Evolutionary conservation across 2,329 filamentous ascomycete species (phyloP).

Genomic region (Bipolaris bicolor): DNA sequence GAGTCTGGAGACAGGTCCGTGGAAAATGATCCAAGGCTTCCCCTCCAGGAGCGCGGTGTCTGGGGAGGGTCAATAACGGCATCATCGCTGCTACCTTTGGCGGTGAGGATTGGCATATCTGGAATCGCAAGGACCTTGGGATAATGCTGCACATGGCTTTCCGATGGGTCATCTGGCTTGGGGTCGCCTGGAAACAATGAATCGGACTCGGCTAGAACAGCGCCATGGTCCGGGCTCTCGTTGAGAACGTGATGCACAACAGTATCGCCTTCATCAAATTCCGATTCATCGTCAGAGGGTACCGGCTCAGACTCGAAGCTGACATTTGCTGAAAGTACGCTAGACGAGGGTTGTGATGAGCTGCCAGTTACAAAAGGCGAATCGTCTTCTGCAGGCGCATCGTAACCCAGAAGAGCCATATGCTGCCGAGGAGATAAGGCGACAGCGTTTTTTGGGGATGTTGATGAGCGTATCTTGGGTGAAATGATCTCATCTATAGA

Average conservation of each 20-base stretch:
- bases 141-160: constrained; percentile 6
- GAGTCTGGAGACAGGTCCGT: constrained; percentile 42
- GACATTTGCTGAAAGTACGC: not conserved
- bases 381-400: not conserved
- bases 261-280: constrained; percentile 46
- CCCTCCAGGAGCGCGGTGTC: constrained; percentile 41
- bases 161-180: constrained; percentile 7
- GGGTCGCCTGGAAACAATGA: constrained; percentile 3
- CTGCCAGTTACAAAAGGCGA: constrained; percentile 1
- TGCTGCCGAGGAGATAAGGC: not conserved
- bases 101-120: constrained; percentile 30
- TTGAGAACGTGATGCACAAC: constrained; percentile 40
- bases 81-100: constrained; percentile 23
- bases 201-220: constrained; percentile 8
- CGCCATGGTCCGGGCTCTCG: constrained; percentile 11
- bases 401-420: not conserved
- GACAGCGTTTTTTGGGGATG: not conserved
- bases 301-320: constrained; percentile 10
- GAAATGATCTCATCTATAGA: constrained; percentile 4
- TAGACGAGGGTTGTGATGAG: not conserved
- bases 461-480: not conserved
- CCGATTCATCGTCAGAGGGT: constrained; percentile 32
- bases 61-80: constrained; percentile 29
- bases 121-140: constrained; percentile 14
- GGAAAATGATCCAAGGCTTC: constrained; percentile 39